A percentile compares a stretch with the other conserved stretches of the same genome.
phyloP scores from a whole-genome alignment of 2,329 filamentous ascomycete species.

The Fusarium sambucinum region DNA sequence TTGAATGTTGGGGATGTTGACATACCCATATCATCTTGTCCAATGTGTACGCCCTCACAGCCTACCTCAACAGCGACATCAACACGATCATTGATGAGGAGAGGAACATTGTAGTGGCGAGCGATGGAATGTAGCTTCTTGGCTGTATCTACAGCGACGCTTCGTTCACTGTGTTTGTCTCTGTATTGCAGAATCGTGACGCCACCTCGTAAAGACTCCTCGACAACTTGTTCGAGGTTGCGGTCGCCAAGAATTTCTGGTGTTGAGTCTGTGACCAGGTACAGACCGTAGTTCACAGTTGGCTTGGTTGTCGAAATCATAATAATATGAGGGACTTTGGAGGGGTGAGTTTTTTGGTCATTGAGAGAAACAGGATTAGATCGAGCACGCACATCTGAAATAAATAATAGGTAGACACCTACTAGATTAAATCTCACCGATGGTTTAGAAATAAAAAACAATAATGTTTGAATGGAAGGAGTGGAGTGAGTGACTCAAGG shows the following conservation, averaged over 20 bases:
- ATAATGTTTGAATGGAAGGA: background rate
- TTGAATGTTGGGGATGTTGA: slow-evolving; percentile 9
- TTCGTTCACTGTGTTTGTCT: slow-evolving; percentile 86
- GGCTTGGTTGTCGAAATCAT: slow-evolving; percentile 27
- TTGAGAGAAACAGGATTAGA: background rate
- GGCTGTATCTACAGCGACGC: slow-evolving; percentile 76
- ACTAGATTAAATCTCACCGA: too few species aligned
- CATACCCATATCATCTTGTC: slow-evolving; percentile 90
- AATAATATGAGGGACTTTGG: slow-evolving; percentile 7
- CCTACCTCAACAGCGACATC: slow-evolving; percentile 88
- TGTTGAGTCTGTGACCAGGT: slow-evolving; percentile 95
- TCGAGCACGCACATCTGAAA: background rate
- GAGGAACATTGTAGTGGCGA: slow-evolving; percentile 74
- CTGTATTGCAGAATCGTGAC: slow-evolving; percentile 90
- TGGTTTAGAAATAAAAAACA: background rate
- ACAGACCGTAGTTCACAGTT: slow-evolving; percentile 80
- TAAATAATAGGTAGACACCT: background rate
- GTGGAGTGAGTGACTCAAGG: slow-evolving; percentile 13
- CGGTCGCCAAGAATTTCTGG: slow-evolving; percentile 79
- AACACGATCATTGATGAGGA: slow-evolving; percentile 93
- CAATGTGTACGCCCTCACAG: slow-evolving; percentile 93
- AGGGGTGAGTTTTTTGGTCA: slow-evolving; percentile 13
- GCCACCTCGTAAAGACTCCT: slow-evolving; percentile 80
- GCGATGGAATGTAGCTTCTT: slow-evolving; percentile 79
- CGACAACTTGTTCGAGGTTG: slow-evolving; percentile 79